A percentile compares a stretch with the other conserved stretches of the same genome.
Conservation (phyloP, 208 protist genomes). For the Trypanosoma conorhini region DNA sequence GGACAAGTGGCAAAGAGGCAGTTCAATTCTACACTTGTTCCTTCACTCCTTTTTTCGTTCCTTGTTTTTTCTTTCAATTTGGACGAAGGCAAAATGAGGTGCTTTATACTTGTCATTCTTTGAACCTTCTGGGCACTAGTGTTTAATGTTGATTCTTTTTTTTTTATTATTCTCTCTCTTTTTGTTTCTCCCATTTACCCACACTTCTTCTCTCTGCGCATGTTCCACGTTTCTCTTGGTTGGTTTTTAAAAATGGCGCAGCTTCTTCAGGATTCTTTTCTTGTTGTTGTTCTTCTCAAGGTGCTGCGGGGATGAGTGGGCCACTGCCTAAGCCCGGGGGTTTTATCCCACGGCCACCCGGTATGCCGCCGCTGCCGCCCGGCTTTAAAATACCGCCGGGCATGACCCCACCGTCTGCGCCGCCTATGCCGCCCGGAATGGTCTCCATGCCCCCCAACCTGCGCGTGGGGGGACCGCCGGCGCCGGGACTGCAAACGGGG, state of each 20-base stretch:
- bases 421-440: slow-evolving; percentile 14
- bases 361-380: slow-evolving; percentile 31
- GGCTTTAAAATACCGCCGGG: slow-evolving; percentile 36
- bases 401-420: not conserved
- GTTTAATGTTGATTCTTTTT: no score
- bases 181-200: not conserved
- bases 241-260: not conserved
- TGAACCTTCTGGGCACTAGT: no score
- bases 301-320: slow-evolving; percentile 28
- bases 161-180: not conserved
- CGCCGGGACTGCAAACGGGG: not conserved
- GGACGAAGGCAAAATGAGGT: not conserved
- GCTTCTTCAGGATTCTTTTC: not conserved
- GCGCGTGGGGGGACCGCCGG: not conserved
- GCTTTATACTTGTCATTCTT: not conserved
- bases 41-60: slow-evolving; percentile 19
- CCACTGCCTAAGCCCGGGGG: slow-evolving; percentile 35
- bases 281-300: not conserved
- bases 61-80: slow-evolving; percentile 14
- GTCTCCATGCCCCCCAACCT: slow-evolving; percentile 2
- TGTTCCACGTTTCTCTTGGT: not conserved
- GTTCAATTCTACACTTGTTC: not conserved
- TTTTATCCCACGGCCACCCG: slow-evolving; percentile 12
- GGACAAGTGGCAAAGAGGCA: not conserved
- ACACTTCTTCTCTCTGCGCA: not conserved